These are phyloP conservation scores for Cladosporium velox DNA, from an alignment of 2,329 filamentous ascomycete genomes.

Conservation along the genomic window DNA sequence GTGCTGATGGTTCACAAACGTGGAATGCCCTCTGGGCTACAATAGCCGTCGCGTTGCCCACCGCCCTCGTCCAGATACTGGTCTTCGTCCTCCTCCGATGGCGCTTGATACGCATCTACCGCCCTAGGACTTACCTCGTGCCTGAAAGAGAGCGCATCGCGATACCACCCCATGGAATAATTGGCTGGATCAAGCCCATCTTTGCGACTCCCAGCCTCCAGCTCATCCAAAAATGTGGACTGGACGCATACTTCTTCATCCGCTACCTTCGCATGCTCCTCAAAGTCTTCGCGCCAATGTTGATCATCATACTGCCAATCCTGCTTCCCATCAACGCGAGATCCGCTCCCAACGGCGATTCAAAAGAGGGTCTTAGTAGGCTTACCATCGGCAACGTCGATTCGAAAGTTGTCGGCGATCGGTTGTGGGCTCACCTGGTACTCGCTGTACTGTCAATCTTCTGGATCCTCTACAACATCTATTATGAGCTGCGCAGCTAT, in stretches of 20 bases:
- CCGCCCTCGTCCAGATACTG: slow-evolving; percentile 54
- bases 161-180: slow-evolving; percentile 64
- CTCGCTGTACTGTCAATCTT: slow-evolving; percentile 75
- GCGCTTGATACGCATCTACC: slow-evolving; percentile 82
- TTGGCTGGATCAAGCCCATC: slow-evolving; percentile 56
- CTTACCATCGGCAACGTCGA: slow-evolving; percentile 86
- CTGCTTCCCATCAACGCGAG: slow-evolving; percentile 81
- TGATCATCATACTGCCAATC: slow-evolving; percentile 76
- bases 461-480: slow-evolving; percentile 87
- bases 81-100: slow-evolving; percentile 77
- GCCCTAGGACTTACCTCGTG: slow-evolving; percentile 82
- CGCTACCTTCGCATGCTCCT: slow-evolving; percentile 84
- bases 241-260: slow-evolving; percentile 97
- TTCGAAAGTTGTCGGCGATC: slow-evolving; percentile 56
- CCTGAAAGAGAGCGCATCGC: slow-evolving; percentile 80
- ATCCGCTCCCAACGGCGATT: slow-evolving; percentile 51
- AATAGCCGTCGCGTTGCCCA: slow-evolving; percentile 37
- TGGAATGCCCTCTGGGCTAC: slow-evolving; percentile 39
- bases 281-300: slow-evolving; percentile 87
- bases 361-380: slow-evolving; percentile 67
- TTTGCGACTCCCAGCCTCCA: slow-evolving; percentile 75
- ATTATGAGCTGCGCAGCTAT: slow-evolving; percentile 81
- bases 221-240: slow-evolving; percentile 90
- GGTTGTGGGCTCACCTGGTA: slow-evolving; percentile 79
- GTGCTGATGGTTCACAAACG: neutral